Base-by-base conservation (phyloP, 225 moss, liverwort and hornwort species). In the Asterella californica region DNA sequence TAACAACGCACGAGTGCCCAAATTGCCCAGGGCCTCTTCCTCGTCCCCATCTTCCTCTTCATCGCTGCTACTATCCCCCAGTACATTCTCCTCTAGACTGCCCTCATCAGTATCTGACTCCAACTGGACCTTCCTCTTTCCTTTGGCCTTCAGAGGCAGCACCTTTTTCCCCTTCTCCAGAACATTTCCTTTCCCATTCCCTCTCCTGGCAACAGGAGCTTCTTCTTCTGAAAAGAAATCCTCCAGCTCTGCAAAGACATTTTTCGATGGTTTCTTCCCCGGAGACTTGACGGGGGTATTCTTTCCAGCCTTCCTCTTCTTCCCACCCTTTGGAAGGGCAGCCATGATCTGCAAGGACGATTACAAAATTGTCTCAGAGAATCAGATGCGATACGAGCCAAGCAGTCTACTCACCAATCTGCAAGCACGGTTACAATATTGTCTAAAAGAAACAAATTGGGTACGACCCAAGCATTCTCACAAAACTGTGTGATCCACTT, bases 11-110 rank as follows among this genome's bases (percentile, higher is more conserved):
- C 49, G 19, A 5, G 60, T 37, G 36, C 34, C 70, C 47, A 74
- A 64, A 53, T 85, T 87, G 24, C 87, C 84, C 17, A 46, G 21
- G 79, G 76, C 83, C 17, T 79, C 84, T 24, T 42, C 64, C 33
- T 75, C 83, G 30, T 82, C 87, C 53, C 81, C 86, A 45, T 83
- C 88, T 2, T 87, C 91, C 10, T 93, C 94, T n/a, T 87, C 90
- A 52, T 90, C 90, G 38, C 87, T 88, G 21, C 86, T 86, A 62
- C 85, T 78, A 80, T 85, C 46, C 83, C 88, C 91, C 63, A 88
- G 86, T 83, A 92, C 92, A 80, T 89, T 75, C 91, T 92, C 92
- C 52, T 91, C 86, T 72, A 82, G 84, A 37, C 92, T 96, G 60
- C 85, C 91, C 34, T 94, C 94, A 0, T 89, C 92, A 25, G 36